These are phyloP conservation scores for Cryptococcus amylolentus DNA, from an alignment of 1,284 basidiomycete species.

Conservation along the genomic window DNA sequence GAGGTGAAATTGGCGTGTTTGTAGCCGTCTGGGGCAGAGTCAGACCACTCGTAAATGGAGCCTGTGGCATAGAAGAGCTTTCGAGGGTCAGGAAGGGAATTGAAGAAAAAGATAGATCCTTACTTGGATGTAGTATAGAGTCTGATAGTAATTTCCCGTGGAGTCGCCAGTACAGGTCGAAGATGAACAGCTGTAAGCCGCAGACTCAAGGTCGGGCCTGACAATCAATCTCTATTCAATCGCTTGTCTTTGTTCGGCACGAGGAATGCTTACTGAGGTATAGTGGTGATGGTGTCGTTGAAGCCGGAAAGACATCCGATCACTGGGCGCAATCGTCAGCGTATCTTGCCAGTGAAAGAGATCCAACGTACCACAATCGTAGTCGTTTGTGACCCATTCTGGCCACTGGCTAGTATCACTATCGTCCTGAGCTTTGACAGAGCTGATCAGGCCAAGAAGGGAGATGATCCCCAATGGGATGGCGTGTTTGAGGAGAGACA, in stretches of 20 bases:
- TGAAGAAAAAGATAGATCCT: neutral
- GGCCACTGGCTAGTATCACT: slow-evolving; percentile 7
- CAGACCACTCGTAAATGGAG: slow-evolving; percentile 25
- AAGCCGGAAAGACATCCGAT: slow-evolving; percentile 21
- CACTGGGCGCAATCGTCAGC: slow-evolving; percentile 3
- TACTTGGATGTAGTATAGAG: slow-evolving; percentile 28
- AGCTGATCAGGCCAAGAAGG: neutral
- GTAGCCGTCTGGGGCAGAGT: slow-evolving; percentile 17
- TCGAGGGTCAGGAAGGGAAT: neutral
- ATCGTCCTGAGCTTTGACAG: slow-evolving; percentile 1
- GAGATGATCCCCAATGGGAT: neutral
- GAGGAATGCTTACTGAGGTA: slow-evolving; percentile 13
- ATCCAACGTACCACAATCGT: slow-evolving; percentile 22
- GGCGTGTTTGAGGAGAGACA: neutral
- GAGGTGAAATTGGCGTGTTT: slow-evolving; percentile 12
- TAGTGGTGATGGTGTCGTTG: slow-evolving; percentile 17
- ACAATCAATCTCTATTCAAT: neutral
- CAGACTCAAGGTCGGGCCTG: slow-evolving; percentile 10
- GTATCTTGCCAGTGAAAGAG: neutral
- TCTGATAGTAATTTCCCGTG: slow-evolving; percentile 24
- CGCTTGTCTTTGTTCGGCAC: neutral
- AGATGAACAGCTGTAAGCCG: slow-evolving; percentile 16
- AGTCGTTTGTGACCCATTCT: slow-evolving; percentile 31
- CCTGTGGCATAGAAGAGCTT: slow-evolving; percentile 32
- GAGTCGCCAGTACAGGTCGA: slow-evolving; percentile 15